Conservation (phyloP, 805 yeast species). For the Kodamaea restingae region DNA sequence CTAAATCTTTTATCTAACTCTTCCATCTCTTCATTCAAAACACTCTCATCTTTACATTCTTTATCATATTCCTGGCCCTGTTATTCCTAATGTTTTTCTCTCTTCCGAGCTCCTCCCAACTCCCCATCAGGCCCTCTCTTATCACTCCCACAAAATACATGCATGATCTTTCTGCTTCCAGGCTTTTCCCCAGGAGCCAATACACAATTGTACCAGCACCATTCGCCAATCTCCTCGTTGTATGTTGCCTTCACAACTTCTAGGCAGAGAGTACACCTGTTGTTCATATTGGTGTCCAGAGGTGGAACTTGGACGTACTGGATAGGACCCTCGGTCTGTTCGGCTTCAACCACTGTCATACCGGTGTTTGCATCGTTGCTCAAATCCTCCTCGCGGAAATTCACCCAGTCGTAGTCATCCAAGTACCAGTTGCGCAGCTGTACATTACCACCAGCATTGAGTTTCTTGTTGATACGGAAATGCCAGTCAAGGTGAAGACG, state of each 20-base stretch:
- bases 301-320: constrained; percentile 17
- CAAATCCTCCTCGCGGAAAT: constrained; percentile 62
- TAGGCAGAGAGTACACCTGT: constrained; percentile 39
- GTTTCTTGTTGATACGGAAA: constrained; percentile 80
- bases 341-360: constrained; percentile 6
- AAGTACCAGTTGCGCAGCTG: constrained; percentile 84
- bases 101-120: constrained; percentile 17
- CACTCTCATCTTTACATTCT: neutral
- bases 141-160: constrained; percentile 37
- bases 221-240: constrained; percentile 43
- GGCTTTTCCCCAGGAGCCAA: constrained; percentile 34
- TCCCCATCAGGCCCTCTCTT: constrained; percentile 31
- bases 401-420: constrained; percentile 66
- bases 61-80: neutral
- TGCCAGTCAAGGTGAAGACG: constrained; percentile 91
- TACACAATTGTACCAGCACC: constrained; percentile 43
- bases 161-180: constrained; percentile 36
- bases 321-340: constrained; percentile 4
- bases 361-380: constrained; percentile 25
- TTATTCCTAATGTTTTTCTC: constrained; percentile 17
- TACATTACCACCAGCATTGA: constrained; percentile 38
- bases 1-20: neutral
- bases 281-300: constrained; percentile 30
- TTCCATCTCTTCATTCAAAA: neutral
- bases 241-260: constrained; percentile 41